Base-by-base conservation (phyloP, 257 asterid genomes). In the Solanum ossicruentum region DNA sequence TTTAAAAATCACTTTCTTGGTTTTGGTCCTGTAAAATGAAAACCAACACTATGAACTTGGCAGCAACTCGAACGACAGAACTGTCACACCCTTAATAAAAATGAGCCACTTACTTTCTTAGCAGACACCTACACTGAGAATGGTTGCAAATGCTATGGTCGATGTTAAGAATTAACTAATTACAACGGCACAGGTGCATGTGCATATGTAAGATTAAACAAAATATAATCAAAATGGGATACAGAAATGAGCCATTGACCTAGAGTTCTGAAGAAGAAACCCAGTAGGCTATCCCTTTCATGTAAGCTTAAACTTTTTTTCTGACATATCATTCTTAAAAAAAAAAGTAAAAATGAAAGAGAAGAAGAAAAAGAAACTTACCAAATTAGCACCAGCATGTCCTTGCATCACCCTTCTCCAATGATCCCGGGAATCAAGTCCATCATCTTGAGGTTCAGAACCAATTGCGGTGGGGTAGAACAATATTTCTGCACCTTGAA, bases 361-460 rank as follows among this genome's bases (percentile, higher is more conserved):
- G 3, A 82, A 47, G 84, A 87, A 93, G 23, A 54, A 81, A 52
- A 23, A 77, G 4, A 43, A 85, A 89, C 96, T 88, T 86, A 95
- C 98, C 94, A 95, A 6, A 87, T 95, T 97, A 66, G 98, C 97
- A 71, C 99, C 99, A 80, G 97, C 98, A 90, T 97, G 99, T 73
- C 98, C 99, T 88, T 94, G 98, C 98, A 97, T 97, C 85, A 97
- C 99, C 75, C 98, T 89, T 86, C 89, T 95, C 99, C 99, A 94
- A 87, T 97, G 99, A 80, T 97, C 98, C 32, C 98, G 94, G 86
- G 99, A 97, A 93, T 97, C 98, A 67, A 95, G 90, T 71, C 94
- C 96, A 7, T 88, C 89, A 85, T 97, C 98, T 93, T 95, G 99
- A 87, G 99, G 98, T 90, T 95, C 98, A 85, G 99, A 93, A 86